A percentile compares a stretch with the other conserved stretches of the same genome.
phyloP scores from a whole-genome alignment of 129 eudicot genomes.

The Mikania micrantha region DNA sequence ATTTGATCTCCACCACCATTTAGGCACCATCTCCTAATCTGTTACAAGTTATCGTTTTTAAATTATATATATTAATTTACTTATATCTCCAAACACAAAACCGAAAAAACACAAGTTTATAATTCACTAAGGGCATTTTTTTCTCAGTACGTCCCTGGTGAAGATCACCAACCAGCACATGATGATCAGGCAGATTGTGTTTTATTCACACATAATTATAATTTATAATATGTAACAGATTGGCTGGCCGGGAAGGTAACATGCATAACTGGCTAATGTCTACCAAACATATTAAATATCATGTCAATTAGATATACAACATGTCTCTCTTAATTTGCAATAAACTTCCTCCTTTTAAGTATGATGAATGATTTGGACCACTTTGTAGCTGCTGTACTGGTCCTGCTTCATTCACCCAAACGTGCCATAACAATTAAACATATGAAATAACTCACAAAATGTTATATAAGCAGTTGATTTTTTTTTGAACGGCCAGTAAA shows the following conservation, averaged over 20 bases:
- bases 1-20: no score
- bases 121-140: no score
- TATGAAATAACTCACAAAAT: neutral
- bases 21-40: no score
- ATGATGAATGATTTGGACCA: conserved; percentile 14
- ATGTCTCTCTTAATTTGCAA: neutral
- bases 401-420: neutral
- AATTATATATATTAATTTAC: no score
- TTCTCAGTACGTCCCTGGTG: no score
- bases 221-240: neutral
- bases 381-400: conserved; percentile 11
- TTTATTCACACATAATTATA: neutral
- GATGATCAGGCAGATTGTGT: neutral
- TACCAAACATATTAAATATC: neutral
- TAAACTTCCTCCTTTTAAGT: neutral
- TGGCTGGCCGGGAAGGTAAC: neutral
- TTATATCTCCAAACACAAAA: no score
- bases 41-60: no score
- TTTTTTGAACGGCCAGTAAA: no score
- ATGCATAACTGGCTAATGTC: neutral
- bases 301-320: neutral
- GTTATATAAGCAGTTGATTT: no score
- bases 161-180: neutral
- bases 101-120: no score
- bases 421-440: neutral